phyloP scores from a whole-genome alignment of 768 basidiomycete genomes.

The Rhodosporidiobolus sp. region DNA sequence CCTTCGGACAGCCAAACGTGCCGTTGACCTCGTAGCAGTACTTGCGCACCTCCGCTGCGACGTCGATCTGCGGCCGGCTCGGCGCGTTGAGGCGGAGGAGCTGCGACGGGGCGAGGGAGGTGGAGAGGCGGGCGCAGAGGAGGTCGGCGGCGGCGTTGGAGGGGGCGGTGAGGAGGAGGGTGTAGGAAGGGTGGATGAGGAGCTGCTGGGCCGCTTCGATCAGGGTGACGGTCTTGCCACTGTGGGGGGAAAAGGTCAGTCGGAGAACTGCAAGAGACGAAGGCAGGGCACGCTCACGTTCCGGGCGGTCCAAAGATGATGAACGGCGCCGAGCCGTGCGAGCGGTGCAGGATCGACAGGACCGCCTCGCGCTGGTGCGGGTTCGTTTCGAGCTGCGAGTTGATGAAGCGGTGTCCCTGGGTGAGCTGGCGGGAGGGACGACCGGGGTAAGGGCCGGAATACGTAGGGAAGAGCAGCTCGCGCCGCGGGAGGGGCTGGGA shows the following conservation, averaged over 20 bases:
- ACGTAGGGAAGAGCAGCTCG: constrained; percentile 14
- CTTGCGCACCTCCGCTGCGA: constrained; percentile 16
- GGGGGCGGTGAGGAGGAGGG: constrained; percentile 47
- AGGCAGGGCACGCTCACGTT: neutral
- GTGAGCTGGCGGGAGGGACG: neutral
- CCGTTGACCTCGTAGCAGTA: constrained; percentile 34
- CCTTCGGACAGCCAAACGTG: constrained; percentile 34
- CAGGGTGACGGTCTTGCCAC: constrained; percentile 37
- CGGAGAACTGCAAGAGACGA: constrained; percentile 45
- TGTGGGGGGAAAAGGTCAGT: neutral
- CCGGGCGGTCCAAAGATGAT: constrained; percentile 49
- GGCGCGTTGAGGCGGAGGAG: constrained; percentile 46
- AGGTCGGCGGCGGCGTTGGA: constrained; percentile 49
- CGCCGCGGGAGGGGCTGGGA: neutral
- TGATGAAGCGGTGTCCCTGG: neutral
- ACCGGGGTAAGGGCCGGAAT: neutral
- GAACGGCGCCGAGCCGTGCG: constrained; percentile 42
- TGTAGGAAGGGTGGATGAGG: constrained; percentile 31
- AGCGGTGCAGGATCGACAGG: constrained; percentile 28
- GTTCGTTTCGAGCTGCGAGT: constrained; percentile 38
- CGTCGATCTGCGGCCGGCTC: constrained; percentile 47
- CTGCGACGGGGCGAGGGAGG: neutral
- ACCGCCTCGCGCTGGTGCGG: constrained; percentile 45
- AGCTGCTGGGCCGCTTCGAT: constrained; percentile 47
- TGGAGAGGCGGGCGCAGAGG: constrained; percentile 43